Base-by-base conservation (phyloP, 2,329 filamentous ascomycete species). In the Aureobasidium sp. region DNA sequence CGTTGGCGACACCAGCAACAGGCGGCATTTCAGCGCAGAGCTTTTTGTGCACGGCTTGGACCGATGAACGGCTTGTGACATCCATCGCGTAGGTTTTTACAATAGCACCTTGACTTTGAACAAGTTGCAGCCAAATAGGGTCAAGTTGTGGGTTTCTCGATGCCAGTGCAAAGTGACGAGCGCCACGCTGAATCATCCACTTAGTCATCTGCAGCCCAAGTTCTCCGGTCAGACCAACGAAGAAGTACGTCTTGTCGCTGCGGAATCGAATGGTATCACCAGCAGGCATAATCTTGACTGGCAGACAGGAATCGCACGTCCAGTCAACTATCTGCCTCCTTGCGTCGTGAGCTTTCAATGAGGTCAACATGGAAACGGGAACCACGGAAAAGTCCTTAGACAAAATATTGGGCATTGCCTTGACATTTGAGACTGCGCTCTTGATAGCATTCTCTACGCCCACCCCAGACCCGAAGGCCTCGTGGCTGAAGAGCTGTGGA, bases 1-100 rank as follows among this genome's bases (percentile, higher is more conserved):
- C 79, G 39, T 80, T 71, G 0, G 70, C 71, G 0, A 80, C 75
- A 13, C 79, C 79, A 0, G 66, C 72, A 32, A 81, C 73, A 0
- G 73, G 69, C 61, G 29, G 66, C 66, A 55, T 71, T 32, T 32
- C 29, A 26, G 10, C 5, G 5, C 15, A 13, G 13, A 51, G 34
- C 13, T 32, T 12, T 5, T 51, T 12, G 20, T 34, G n/a, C 26
- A 36, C 13, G 5, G 8, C 36, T 26, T 34, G 8, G 5, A 51
- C 12, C 17, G 13, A n/a, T 5, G 13, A 13, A 13, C n/a, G 34
- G 5, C 6, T 5, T 15, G 47, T 34, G 3, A 51, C 15, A 20
- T 51, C 47, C n/a, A 13, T 20, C 3, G 47, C 27, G 5, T 34
- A 15, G 13, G 36, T 26, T 12, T 32, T 32, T 13, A 51, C 27